Base-by-base conservation (phyloP, 1,139 yeast species). In the Protomyces inouyei region DNA sequence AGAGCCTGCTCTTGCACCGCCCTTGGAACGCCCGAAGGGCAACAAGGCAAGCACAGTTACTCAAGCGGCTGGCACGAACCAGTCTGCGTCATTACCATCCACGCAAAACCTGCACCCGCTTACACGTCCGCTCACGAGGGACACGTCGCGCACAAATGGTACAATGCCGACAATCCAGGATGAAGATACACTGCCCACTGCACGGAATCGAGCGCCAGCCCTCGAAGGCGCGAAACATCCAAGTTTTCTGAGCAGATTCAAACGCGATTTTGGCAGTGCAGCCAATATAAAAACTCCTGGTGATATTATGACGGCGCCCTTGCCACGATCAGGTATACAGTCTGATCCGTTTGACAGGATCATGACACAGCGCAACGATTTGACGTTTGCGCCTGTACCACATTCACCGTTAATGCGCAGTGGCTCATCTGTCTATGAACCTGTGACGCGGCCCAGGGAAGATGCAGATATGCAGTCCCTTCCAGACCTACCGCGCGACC, bases 251-350 rank as follows among this genome's bases (percentile, higher is more conserved):
- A 55, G 46, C 37, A 38, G 57, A 5, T 51, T 59, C 35, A 53
- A 45, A 36, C 52, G 45, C 9, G 57, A 52, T 35, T 43, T 43
- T 21, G 48, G 48, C 23, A 18, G 48, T 21, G 18, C 23, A 6
- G 18, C 8, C 18, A 43, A 18, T 43, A 21, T 18, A 6, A n/a
- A 40, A 25, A 59, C 57, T 1, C 63, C 63, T 4, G 63, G 63
- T 18, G 63, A 59, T 21, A 59, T 59, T 53, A 55, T 52, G 57
- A 59, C 63, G 18, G 63, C 63, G 10, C 63, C 63, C 14, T 28
- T 59, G 23, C 63, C 53, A 12, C 21, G 53, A 14, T 36, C 57
- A 8, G 63, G 63, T 12, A 53, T 25, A 14, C 57, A 52, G 40
- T 38, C 63, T 12, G 43, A 59, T 21, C 63, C 63, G 3, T 59